Evolutionary conservation across 306 rosid genomes (phyloP).

Genomic region (Psophocarpus tetragonolobus): DNA sequence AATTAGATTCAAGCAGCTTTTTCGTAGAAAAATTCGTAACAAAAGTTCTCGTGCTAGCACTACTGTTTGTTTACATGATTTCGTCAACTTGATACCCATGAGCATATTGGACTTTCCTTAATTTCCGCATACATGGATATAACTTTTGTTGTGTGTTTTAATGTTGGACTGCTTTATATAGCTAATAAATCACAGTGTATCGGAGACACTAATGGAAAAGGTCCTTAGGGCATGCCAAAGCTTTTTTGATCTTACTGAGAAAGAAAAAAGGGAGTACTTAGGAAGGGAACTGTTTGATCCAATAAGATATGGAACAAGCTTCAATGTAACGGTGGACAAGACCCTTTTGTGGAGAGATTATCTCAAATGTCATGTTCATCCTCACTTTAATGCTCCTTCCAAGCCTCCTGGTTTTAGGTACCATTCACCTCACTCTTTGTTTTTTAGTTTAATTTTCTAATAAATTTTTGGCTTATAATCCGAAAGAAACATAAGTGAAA

Average conservation of each 20-base stretch:
- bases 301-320: constrained; percentile 63
- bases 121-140: background rate
- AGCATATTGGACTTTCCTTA: background rate
- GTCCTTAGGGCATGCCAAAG: constrained; percentile 23
- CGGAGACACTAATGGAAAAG: constrained; percentile 42
- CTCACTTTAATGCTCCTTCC: constrained; percentile 54
- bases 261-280: constrained; percentile 49
- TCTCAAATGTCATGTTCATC: constrained; percentile 64
- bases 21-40: too few species aligned
- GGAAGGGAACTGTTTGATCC: constrained; percentile 47
- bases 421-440: background rate
- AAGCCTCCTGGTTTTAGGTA: constrained; percentile 64
- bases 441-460: too few species aligned
- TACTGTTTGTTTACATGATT: background rate
- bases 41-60: too few species aligned
- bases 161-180: background rate
- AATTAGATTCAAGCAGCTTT: too few species aligned
- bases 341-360: constrained; percentile 62
- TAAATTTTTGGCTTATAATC: too few species aligned
- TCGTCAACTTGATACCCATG: background rate
- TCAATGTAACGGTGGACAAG: constrained; percentile 48
- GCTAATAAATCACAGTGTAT: constrained; percentile 62
- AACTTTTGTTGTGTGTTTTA: background rate
- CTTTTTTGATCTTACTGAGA: constrained; percentile 49
- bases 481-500: too few species aligned